Base-by-base conservation (phyloP, 139 green algal genomes). In the Raphidocelis subcapitata region DNA sequence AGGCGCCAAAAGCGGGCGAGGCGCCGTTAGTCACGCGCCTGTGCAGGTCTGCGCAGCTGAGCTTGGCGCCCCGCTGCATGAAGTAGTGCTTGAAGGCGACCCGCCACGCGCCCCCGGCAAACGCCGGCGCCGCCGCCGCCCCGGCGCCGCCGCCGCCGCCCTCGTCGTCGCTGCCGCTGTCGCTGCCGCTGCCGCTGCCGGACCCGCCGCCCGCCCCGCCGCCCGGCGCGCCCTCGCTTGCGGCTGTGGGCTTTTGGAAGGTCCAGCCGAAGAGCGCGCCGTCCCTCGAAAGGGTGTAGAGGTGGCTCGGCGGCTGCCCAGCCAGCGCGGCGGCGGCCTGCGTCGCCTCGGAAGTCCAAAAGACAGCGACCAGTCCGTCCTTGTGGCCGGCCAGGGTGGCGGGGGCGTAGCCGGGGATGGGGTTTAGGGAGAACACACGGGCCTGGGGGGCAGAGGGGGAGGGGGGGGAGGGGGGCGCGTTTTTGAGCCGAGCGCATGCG, bases 201-300 rank as follows among this genome's bases (percentile, higher is more conserved):
- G 21, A 3, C 54, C 20, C n/a, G 10, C 54, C 54, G 54, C 54
- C 54, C 54, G 54, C 54, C 16, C 24, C 18, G 20, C 24, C 32
- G 56, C 56, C 12, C 3, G 26, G 41, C 37, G 12, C 21, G 26
- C 44, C 8, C 67, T 26, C 21, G 21, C 8, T 16, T 52, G 46
- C 44, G 28, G 24, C 3, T 29, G 14, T 28, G 59, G 32, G 41
- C 56, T 57, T 29, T 65, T 80, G 56, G 72, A 75, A 29, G 5
- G 66, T 74, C 92, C 94, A 98, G 16, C 67, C 72, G 77, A 93
- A 91, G 61, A 98, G 81, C 1, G 92, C 92, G 23, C 94, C 94
- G 78, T 98, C 94, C 0, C 76, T 76, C 0, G 89, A 91, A 0
- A 97, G 57, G 0, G 92, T 95, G 82, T 92, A 92, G 37, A 95